Base-by-base conservation (phyloP, 192 early-diverging fungal genomes). In the Coemansia sp. region DNA sequence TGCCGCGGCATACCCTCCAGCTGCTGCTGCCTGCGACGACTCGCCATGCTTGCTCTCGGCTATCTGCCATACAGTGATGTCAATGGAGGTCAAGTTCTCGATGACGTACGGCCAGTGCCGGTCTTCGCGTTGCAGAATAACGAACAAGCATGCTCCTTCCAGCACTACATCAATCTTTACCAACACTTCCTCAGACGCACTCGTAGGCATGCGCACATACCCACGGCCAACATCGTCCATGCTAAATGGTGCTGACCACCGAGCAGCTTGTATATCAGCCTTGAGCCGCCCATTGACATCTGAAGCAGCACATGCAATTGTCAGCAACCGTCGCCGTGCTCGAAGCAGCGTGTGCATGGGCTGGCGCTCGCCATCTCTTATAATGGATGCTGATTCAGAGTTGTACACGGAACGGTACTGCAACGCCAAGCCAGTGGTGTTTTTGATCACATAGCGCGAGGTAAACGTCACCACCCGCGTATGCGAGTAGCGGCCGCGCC, bases 381-480 rank as follows among this genome's bases (percentile, higher is more conserved):
- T 59, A 14, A 91, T 36, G 19, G 61, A 15, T 0, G 69, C 23
- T 0, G 82, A 67, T n/a, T 72, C 59, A 6, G 70, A 70, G n/a
- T 84, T 83, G 23, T 86, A 83, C 19, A 73, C 73, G 40, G 91
- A 89, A 7, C 90, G 81, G 63, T 87, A 90, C 59, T 87, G 79
- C 9, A 98, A 57, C 26, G 88, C 78, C 35, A 88, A 79, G 19
- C 80, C 71, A 19, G 87, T 63, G 52, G 87, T 82, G 74, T 98
- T 98, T 65, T 88, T 88, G 38, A 96, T 59, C 12, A 95, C 87
- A 64, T 91, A 98, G 12, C 96, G 81, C 13, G 96, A 91, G 2
- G 90, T 83, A 55, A 98, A 87, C 0, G 91, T 93, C 11, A 97
- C 87, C 10, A 96, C 83, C 67, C 92, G 94, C 21, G 88, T 93